These are phyloP conservation scores for Linum lewisii DNA, from an alignment of 345 rosid genomes.

Conservation along the genomic window DNA sequence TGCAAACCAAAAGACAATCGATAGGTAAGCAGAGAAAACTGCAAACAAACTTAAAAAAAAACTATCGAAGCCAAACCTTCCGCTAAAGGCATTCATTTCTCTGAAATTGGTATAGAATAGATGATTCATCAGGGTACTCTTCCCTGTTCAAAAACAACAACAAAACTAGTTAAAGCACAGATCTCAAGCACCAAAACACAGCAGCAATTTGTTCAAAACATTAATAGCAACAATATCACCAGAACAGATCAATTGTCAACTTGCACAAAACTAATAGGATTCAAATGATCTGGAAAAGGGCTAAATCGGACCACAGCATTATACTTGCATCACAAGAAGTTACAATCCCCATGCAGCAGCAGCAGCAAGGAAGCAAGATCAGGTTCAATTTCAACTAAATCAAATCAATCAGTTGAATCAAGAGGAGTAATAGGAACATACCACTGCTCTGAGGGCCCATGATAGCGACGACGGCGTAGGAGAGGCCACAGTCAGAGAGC, in stretches of 20 bases:
- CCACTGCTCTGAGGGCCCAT: slow-evolving; percentile 93
- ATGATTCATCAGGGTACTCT: slow-evolving; percentile 73
- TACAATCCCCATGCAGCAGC: no score
- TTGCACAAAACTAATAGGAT: background rate
- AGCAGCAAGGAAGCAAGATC: background rate
- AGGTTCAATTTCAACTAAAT: background rate
- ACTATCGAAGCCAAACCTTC: slow-evolving; percentile 42
- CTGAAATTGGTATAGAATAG: slow-evolving; percentile 58
- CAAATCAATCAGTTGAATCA: background rate
- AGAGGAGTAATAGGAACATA: slow-evolving; percentile 10
- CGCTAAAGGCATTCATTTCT: slow-evolving; percentile 68
- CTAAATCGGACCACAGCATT: background rate
- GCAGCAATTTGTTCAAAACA: no score
- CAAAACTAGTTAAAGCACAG: background rate
- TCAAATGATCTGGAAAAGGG: background rate
- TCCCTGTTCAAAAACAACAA: slow-evolving; percentile 29
- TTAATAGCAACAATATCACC: background rate
- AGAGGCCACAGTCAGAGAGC: slow-evolving; percentile 54
- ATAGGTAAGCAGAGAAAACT: background rate
- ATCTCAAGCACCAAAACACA: no score
- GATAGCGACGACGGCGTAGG: slow-evolving; percentile 75
- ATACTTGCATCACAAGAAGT: no score
- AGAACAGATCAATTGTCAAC: background rate
- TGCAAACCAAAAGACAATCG: background rate
- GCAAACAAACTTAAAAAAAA: slow-evolving; percentile 8